Base-by-base conservation (phyloP, 257 asterid species). In the Capsicum pubescens region DNA sequence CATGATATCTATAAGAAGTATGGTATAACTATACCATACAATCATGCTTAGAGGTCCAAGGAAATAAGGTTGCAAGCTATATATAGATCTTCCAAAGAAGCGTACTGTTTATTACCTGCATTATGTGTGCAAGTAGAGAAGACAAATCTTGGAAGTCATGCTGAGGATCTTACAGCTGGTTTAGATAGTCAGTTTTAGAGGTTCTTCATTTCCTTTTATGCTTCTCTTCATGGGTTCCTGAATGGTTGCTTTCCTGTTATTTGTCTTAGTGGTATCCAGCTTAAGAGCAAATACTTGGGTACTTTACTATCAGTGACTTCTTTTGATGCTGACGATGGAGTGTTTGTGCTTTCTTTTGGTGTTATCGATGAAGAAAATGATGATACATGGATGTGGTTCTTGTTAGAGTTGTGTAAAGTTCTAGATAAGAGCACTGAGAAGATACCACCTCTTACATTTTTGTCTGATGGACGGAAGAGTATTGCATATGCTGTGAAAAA, bases 21-120 rank as follows among this genome's bases (percentile, higher is more conserved):
- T 70, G 97, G 98, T 85, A 91, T 93, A 88, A 92, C 94, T 61
- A 93, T 93, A 87, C 97, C 98, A 7, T 93, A 93, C 81, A 92
- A 93, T 88, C 97, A 93, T 86, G 97, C 98, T 9, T 93, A 97
- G 98, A 92, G 98, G 50, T 97, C 97, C n/a, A 93, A 92, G 86
- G 98, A 93, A 79, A 91, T 97, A 12, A 97, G 97, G 26, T 93
- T 93, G 83, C 97, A 93, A 87, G 92, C 95, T 57, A 93, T 93
- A 84, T 93, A 86, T 83, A 95, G 98, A 58, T 93, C 97, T 82
- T 92, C 94, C 7, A 97, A 93, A 86, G 95, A 93, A 91, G 95
- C 95, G 16, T 93, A 93, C 84, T 90, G 87, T 58, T 90, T 93
- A 44, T 94, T 93, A 74, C 98, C 97, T 9, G 81, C 87, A 71